phyloP scores from a whole-genome alignment of 192 early-diverging fungal species.

The Coemansia interrupta region DNA sequence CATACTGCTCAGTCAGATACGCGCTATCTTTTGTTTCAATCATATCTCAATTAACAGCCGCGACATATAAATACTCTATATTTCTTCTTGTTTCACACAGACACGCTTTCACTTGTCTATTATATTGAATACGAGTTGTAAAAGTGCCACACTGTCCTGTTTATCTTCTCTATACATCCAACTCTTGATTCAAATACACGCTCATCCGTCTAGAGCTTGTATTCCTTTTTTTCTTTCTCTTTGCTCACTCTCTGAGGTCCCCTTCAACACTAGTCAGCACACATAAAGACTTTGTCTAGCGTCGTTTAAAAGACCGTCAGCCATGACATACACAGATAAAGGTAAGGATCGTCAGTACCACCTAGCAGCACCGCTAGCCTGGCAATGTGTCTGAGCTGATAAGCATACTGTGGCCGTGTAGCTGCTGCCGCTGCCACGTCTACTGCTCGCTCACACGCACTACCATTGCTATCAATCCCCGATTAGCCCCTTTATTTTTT shows the following conservation, averaged over 20 bases:
- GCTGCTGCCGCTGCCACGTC: background rate
- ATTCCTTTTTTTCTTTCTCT: too few species aligned
- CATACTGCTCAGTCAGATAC: background rate
- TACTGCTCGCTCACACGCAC: constrained; percentile 8
- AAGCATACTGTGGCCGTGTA: background rate
- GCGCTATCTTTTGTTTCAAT: background rate
- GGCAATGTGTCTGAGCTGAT: background rate
- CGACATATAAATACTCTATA: too few species aligned
- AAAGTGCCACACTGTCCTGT: background rate
- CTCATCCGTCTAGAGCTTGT: too few species aligned
- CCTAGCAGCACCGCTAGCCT: background rate
- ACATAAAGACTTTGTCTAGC: too few species aligned
- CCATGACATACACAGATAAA: constrained; percentile 39
- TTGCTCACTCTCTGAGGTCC: too few species aligned
- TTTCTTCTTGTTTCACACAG: too few species aligned
- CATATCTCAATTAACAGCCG: background rate
- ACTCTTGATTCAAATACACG: background rate
- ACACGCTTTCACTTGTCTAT: background rate
- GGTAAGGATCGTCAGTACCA: constrained; percentile 17
- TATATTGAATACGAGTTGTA: constrained; percentile 8
- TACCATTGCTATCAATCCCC: too few species aligned
- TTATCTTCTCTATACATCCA: too few species aligned
- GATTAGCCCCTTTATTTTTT: too few species aligned
- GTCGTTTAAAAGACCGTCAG: background rate
- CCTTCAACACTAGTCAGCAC: too few species aligned